Base-by-base conservation (phyloP, 106 monocot genomes). In the Dendrobium chrysotoxum region DNA sequence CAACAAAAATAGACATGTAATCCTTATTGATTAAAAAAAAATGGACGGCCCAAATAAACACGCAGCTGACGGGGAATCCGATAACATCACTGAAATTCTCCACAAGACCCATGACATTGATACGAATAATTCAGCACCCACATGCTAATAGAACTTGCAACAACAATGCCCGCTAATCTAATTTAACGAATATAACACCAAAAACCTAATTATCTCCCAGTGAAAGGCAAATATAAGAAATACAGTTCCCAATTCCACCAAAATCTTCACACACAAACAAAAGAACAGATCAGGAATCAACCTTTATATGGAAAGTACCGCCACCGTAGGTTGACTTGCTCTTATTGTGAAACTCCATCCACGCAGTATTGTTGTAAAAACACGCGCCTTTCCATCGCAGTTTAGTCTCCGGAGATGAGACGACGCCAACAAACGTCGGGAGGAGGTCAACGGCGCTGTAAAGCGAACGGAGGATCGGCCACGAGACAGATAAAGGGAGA, bases 261-360 rank as follows among this genome's bases (percentile, higher is more conserved):
- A 73, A 71, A 42, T 4, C 25, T 53, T 77, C 74, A 31, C 16
- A 70, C 31, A 35, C 35, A 35, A 64, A 81, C 42, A 9, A 61
- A 5, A 67, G 10, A 28, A 2, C 15, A 35, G 64, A 31, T 23
- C 61, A 35, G 0, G 28, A 53, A 75, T 20, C 4, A 66, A 79
- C 91, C 91, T 86, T 82, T 81, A 91, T 80, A 71, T 88, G 88
- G 31, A 91, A 82, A 23, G 91, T 91, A 1, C 88, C 91, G 31
- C 91, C 91, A 70, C 91, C 91, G 72, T 75, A 88, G 4, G 45
- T 47, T 11, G 86, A 83, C 4, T 82, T 61, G 80, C 80, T 86
- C 70, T 85, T 80, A 79, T 91, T 91, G 80, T 91, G 86, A 64
- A 91, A 88, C 81, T 86, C 91, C 88, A 91, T 84, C 91, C 91